Evolutionary conservation across 2,329 filamentous ascomycete genomes (phyloP).

Genomic region (Pseudocercospora fijiensis): DNA sequence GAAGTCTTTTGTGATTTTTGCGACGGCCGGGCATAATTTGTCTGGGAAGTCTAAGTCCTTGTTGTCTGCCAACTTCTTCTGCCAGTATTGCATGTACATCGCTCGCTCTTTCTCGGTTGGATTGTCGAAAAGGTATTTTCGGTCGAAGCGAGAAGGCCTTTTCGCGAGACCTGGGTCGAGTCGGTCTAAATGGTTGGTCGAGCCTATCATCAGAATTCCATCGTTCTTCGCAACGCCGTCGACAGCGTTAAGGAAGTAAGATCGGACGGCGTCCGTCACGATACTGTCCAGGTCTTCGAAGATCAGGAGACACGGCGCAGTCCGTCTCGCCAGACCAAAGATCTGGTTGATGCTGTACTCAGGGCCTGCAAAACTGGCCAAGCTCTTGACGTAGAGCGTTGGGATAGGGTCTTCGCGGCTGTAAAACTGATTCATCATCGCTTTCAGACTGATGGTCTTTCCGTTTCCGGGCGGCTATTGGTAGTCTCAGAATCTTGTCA

Average conservation of each 20-base stretch:
- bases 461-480: constrained; percentile 64
- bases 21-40: constrained; percentile 58
- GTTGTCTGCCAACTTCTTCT: constrained; percentile 52
- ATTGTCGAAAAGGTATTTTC: constrained; percentile 65
- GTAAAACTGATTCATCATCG: constrained; percentile 65
- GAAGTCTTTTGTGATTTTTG: constrained; percentile 63
- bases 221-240: constrained; percentile 69
- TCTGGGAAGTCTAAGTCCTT: constrained; percentile 61
- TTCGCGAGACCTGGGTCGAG: constrained; percentile 64
- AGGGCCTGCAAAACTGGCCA: constrained; percentile 52
- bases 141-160: constrained; percentile 64
- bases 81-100: constrained; percentile 64
- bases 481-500: no score
- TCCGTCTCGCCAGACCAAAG: constrained; percentile 59
- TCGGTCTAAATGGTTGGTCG: constrained; percentile 55
- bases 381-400: constrained; percentile 61
- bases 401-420: constrained; percentile 55
- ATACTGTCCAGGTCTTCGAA: constrained; percentile 72
- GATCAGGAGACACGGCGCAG: constrained; percentile 67
- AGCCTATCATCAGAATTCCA: constrained; percentile 62
- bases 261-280: constrained; percentile 59
- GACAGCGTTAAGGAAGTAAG: constrained; percentile 71
- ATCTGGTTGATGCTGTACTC: constrained; percentile 57
- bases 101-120: constrained; percentile 56
- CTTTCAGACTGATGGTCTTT: constrained; percentile 70